A percentile compares a stretch with the other conserved stretches of the same genome.
phyloP scores from a whole-genome alignment of 1,139 yeast genomes.

The Saccharomyces hybrid region DNA sequence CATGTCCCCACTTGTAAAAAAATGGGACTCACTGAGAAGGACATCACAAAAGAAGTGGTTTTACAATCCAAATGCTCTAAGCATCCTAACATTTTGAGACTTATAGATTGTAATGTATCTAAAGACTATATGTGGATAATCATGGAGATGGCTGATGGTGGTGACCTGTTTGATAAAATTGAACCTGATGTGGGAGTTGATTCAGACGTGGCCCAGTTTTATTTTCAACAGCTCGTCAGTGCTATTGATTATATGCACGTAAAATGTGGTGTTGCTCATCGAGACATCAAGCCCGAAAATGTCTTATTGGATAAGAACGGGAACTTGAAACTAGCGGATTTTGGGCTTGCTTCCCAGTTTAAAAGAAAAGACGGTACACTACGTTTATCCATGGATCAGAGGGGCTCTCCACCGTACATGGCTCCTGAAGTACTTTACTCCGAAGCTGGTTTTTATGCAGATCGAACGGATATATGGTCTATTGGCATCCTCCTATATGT shows the following conservation, averaged over 20 bases:
- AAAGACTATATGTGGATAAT: slow-evolving; percentile 52
- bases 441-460: slow-evolving; percentile 43
- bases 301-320: slow-evolving; percentile 63
- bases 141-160: slow-evolving; percentile 61
- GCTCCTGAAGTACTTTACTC: slow-evolving; percentile 55
- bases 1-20: slow-evolving; percentile 41
- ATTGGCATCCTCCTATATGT: slow-evolving; percentile 56
- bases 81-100: slow-evolving; percentile 50
- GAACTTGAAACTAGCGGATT: slow-evolving; percentile 59
- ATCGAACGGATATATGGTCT: slow-evolving; percentile 54
- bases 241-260: slow-evolving; percentile 55
- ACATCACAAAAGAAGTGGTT: slow-evolving; percentile 44
- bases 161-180: slow-evolving; percentile 65
- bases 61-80: slow-evolving; percentile 49
- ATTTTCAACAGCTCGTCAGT: slow-evolving; percentile 52
- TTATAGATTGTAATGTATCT: slow-evolving; percentile 46
- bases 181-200: slow-evolving; percentile 68
- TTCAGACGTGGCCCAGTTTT: slow-evolving; percentile 58
- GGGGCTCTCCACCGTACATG: slow-evolving; percentile 66
- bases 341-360: slow-evolving; percentile 58
- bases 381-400: slow-evolving; percentile 48
- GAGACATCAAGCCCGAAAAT: slow-evolving; percentile 88
- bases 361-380: slow-evolving; percentile 48
- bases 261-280: slow-evolving; percentile 65
- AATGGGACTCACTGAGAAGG: slow-evolving; percentile 40